These are phyloP conservation scores for Scenedesmus sp. DNA, from an alignment of 163 green algal genomes.

Conservation along the genomic window DNA sequence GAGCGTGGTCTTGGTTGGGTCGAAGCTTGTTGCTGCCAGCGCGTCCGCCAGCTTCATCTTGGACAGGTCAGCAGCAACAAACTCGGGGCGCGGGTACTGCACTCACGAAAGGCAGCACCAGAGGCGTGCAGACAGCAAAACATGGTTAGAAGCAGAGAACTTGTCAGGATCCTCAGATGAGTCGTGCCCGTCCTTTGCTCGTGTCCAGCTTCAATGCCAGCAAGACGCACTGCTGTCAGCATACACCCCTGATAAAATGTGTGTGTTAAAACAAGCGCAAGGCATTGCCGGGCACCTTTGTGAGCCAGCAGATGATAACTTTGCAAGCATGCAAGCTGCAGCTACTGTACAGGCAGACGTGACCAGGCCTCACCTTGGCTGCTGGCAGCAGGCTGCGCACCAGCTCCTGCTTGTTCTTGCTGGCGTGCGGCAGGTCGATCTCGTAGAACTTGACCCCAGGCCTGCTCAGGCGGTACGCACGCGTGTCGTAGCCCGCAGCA, in stretches of 20 bases:
- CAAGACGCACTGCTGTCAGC: no score
- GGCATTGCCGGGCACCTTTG: no score
- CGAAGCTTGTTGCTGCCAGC: slow-evolving; percentile 56
- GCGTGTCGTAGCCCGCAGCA: slow-evolving; percentile 81
- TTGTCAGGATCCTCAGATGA: no score
- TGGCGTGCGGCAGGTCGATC: slow-evolving; percentile 78
- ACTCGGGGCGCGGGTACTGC: slow-evolving; percentile 61
- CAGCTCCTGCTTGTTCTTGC: slow-evolving; percentile 69
- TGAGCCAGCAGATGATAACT: neutral
- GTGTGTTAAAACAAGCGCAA: no score
- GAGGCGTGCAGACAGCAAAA: neutral
- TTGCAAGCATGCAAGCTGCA: no score
- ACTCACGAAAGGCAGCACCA: neutral
- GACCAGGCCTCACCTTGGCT: slow-evolving; percentile 5
- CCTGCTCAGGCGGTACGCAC: slow-evolving; percentile 71
- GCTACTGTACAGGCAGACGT: neutral
- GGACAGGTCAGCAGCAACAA: slow-evolving; percentile 74
- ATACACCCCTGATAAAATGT: no score
- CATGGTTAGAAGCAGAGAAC: no score
- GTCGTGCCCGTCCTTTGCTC: no score
- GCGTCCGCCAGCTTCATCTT: slow-evolving; percentile 65
- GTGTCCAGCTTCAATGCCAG: no score
- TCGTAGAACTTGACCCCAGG: slow-evolving; percentile 67
- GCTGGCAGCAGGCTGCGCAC: slow-evolving; percentile 64
- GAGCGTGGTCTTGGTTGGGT: slow-evolving; percentile 59